Evolutionary conservation across 192 early-diverging fungal genomes (phyloP).

Genomic region (Powellomyces hirtus): DNA sequence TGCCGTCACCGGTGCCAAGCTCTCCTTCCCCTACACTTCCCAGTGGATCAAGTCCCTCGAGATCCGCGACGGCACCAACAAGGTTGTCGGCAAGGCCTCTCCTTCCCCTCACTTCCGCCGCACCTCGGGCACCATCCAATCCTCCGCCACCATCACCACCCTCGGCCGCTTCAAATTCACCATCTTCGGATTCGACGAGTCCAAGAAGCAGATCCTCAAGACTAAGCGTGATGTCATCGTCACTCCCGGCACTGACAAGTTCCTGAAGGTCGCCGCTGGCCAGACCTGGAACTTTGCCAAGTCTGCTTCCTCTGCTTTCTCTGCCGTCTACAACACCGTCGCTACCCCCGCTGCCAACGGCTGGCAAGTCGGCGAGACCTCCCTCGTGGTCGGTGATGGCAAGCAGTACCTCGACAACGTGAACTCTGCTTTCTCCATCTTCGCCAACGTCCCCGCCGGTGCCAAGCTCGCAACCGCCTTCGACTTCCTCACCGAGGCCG

Average conservation of each 20-base stretch:
- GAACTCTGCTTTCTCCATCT: neutral
- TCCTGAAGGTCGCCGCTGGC: neutral
- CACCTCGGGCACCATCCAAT: neutral
- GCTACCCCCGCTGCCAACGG: neutral
- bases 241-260: neutral
- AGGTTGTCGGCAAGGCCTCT: neutral
- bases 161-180: slow-evolving; percentile 14
- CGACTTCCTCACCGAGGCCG: neutral
- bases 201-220: slow-evolving; percentile 1
- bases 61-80: slow-evolving; percentile 3
- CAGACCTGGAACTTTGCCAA: neutral
- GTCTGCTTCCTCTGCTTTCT: neutral
- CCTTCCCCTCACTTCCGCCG: neutral
- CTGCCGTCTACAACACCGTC: slow-evolving; percentile 11
- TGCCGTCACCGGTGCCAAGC: neutral
- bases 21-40: neutral
- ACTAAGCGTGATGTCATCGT: neutral
- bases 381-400: neutral
- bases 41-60: neutral
- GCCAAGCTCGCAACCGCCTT: neutral
- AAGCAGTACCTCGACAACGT: slow-evolving; percentile 5
- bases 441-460: neutral
- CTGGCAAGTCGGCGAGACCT: neutral
- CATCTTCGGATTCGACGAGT: neutral
- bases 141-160: neutral